These are phyloP conservation scores for Skeletonema tropicum DNA, from an alignment of 108 stramenopile genomes.

Conservation along the genomic window DNA sequence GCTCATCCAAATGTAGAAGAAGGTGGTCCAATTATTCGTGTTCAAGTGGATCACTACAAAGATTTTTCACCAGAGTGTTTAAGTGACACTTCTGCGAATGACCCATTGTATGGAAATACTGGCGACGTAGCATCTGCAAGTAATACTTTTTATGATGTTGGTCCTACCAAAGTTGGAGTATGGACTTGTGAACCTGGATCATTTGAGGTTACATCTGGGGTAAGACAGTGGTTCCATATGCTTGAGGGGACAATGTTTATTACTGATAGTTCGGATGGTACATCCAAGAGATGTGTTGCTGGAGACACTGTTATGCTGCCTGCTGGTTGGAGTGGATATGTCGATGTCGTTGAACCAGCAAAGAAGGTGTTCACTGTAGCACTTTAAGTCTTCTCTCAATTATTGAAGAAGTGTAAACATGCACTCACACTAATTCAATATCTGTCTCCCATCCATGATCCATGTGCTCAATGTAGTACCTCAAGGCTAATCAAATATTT, in stretches of 20 bases:
- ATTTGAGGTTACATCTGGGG: slow-evolving; percentile 23
- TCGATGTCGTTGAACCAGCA: slow-evolving; percentile 64
- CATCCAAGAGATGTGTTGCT: slow-evolving; percentile 54
- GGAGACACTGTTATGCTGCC: slow-evolving; percentile 76
- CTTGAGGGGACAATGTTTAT: slow-evolving; percentile 63
- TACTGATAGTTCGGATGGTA: slow-evolving; percentile 44
- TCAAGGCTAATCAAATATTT: background rate
- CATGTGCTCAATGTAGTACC: slow-evolving; percentile 18
- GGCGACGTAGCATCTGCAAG: slow-evolving; percentile 34
- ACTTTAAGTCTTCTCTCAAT: background rate
- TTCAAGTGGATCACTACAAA: slow-evolving; percentile 48
- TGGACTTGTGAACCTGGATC: slow-evolving; percentile 60
- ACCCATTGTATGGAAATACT: slow-evolving; percentile 30
- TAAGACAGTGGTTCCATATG: slow-evolving; percentile 41
- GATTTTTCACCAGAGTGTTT: slow-evolving; percentile 38
- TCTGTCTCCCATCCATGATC: background rate
- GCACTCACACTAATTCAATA: slow-evolving; percentile 25
- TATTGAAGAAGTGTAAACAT: background rate
- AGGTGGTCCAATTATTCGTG: slow-evolving; percentile 49
- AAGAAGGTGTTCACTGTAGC: slow-evolving; percentile 51
- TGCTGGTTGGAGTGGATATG: slow-evolving; percentile 61
- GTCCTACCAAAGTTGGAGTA: slow-evolving; percentile 58
- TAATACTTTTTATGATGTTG: slow-evolving; percentile 57
- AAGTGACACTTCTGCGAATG: slow-evolving; percentile 16
- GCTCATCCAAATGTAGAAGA: slow-evolving; percentile 54